These are phyloP conservation scores for Dipsacomyces acuminosporus DNA, from an alignment of 371 early-diverging fungal genomes.

Conservation along the genomic window DNA sequence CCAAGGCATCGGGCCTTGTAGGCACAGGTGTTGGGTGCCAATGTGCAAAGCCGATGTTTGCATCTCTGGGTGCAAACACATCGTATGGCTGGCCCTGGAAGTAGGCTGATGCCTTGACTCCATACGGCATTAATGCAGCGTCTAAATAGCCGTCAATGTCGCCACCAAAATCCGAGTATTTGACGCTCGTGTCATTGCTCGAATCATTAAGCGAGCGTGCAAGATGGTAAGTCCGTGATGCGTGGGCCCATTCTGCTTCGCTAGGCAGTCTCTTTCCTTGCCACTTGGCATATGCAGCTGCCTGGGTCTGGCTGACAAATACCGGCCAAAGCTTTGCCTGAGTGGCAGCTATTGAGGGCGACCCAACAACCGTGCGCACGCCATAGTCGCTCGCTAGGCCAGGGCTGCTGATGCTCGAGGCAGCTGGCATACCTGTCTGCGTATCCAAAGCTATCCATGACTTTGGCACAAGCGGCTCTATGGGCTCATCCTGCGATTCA, in stretches of 20 bases:
- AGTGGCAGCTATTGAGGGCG: slow-evolving; percentile 48
- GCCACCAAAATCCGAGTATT: slow-evolving; percentile 6
- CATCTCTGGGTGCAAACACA: slow-evolving; percentile 35
- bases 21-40: slow-evolving; percentile 56
- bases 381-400: slow-evolving; percentile 28
- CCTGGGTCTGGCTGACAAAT: slow-evolving; percentile 63
- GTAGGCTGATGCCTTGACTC: slow-evolving; percentile 17
- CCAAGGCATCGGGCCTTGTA: slow-evolving; percentile 33
- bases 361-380: slow-evolving; percentile 56
- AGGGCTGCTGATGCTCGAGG: background rate
- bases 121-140: slow-evolving; percentile 31
- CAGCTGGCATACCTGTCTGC: background rate
- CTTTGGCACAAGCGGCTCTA: slow-evolving; percentile 6
- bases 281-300: slow-evolving; percentile 59
- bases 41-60: slow-evolving; percentile 55
- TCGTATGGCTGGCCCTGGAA: slow-evolving; percentile 45
- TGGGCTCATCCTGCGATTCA: background rate
- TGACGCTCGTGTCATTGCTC: background rate
- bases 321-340: slow-evolving; percentile 70
- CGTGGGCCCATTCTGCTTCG: slow-evolving; percentile 57
- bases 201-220: slow-evolving; percentile 9
- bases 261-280: slow-evolving; percentile 59
- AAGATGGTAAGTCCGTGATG: slow-evolving; percentile 31
- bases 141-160: slow-evolving; percentile 5
- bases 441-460: slow-evolving; percentile 8